Evolutionary conservation across 371 early-diverging fungal genomes (phyloP), one percentile per base, ranked within the genome.

Genomic region (Apophysomyces ossiformis): DNA sequence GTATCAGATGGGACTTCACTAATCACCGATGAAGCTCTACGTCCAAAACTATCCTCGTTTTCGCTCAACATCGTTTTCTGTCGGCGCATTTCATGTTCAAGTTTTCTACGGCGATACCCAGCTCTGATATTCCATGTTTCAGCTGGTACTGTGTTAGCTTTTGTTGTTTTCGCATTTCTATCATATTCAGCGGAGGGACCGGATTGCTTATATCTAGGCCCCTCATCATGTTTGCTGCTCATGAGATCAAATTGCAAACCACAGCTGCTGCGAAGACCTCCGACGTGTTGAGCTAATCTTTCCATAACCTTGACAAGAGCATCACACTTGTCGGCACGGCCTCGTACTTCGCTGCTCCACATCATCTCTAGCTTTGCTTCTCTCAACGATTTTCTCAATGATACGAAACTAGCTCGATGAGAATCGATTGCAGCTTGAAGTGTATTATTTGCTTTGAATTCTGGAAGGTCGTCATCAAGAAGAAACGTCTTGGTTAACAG

Each of bases 401-500:
- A 69, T 6, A 88, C 86, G 60, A 91, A 89, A 58, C 87, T 85
- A 32, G 82, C 76, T 41, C 89, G 85, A 50, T 93, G 92, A 0
- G 86, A 73, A 47, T 83, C 77, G 56, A 88, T 85, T 43, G 88
- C 81, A 2, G 83, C 69, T 63, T 87, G 85, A 6, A 87, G 69
- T 4, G 83, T 75, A 26, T 69, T 62, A 44, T 85, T 80, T 16
- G 85, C 77, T 46, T 78, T 73, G 57, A 84, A 82, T 63, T 86
- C 79, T 9, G 89, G 83, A 7, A 84, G 64, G 61, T 85, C 83
- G 15, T 80, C 80, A 63, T 90, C 92, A 43, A 91, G 66, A 36
- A 91, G 70, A 59, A 91, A 91, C 0, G 90, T 88, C 67, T 89
- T 89, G 32, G 88, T 87, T 37, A 90, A 54, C 12, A 87, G 61